Conservation (phyloP, 164 flowering plant genomes). For the Hamamelis virginiana region DNA sequence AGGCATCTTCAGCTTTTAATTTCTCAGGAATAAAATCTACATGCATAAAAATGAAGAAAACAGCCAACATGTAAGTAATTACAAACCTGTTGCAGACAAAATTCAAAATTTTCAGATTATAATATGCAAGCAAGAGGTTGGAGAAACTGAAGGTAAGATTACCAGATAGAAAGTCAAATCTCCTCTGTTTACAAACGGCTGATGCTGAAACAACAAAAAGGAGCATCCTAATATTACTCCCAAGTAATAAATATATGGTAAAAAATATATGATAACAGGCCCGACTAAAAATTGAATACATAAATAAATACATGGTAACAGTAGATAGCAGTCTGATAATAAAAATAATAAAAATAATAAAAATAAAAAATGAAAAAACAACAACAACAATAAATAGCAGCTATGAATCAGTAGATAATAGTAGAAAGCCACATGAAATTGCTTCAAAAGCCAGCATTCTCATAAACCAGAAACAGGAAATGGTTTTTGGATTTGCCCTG, state of each 20-base stretch:
- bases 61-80: not conserved
- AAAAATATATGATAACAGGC: not conserved
- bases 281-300: not conserved
- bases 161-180: slow-evolving; percentile 87
- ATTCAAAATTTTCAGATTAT: not conserved
- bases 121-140: not conserved
- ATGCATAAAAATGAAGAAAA: not conserved
- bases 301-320: not conserved
- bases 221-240: not conserved
- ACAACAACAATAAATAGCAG: not conserved
- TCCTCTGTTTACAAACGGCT: slow-evolving; percentile 50
- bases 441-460: too few relatives aligned
- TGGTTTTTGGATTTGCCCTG: too few relatives aligned
- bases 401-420: too few relatives aligned
- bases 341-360: too few relatives aligned
- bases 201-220: slow-evolving; percentile 51
- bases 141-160: slow-evolving; percentile 7
- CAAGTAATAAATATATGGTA: not conserved
- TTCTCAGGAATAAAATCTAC: slow-evolving; percentile 81
- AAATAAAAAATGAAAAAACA: too few relatives aligned
- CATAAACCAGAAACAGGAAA: too few relatives aligned
- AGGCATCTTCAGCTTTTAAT: slow-evolving; percentile 67
- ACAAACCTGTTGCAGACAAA: not conserved
- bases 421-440: not conserved
- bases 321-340: not conserved